Conservation (phyloP, 257 asterid species). For the Ocimum tenuiflorum region DNA sequence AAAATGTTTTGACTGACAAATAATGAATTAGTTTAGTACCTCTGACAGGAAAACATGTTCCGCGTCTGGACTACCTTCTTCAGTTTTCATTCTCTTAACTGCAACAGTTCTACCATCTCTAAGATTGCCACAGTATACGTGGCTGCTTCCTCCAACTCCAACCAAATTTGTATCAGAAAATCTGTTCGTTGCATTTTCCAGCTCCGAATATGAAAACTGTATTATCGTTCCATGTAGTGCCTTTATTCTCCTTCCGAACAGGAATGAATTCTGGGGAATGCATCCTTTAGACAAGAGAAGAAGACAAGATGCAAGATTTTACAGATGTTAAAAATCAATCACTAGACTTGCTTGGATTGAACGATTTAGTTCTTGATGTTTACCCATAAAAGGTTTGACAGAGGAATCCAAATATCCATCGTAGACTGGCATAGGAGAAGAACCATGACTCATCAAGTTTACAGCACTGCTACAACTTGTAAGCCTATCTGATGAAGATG, state of each 20-base stretch:
- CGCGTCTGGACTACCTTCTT: constrained; percentile 60
- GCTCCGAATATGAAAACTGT: constrained; percentile 66
- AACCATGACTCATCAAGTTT: constrained; percentile 52
- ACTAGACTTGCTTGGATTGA: constrained; percentile 1
- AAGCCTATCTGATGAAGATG: constrained; percentile 55
- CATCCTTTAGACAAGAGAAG: constrained; percentile 52
- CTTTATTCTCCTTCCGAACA: constrained; percentile 43
- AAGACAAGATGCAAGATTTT: neutral
- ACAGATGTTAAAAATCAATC: constrained; percentile 3
- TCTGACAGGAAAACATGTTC: constrained; percentile 72
- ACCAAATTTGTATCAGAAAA: constrained; percentile 69
- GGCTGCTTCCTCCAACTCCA: constrained; percentile 94
- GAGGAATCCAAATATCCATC: constrained; percentile 34
- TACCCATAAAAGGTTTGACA: constrained; percentile 42
- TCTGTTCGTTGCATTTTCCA: constrained; percentile 68
- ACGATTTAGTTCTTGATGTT: neutral
- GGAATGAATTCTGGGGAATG: constrained; percentile 46
- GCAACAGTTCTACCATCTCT: constrained; percentile 82
- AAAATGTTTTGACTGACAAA: neutral
- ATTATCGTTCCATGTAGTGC: constrained; percentile 51
- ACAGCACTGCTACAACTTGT: constrained; percentile 52
- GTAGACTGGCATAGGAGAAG: constrained; percentile 35
- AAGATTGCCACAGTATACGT: constrained; percentile 72
- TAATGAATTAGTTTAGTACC: constrained; percentile 36
- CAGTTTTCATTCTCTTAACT: constrained; percentile 68